phyloP scores from a whole-genome alignment of 768 basidiomycete species.

The Asterophora parasitica region DNA sequence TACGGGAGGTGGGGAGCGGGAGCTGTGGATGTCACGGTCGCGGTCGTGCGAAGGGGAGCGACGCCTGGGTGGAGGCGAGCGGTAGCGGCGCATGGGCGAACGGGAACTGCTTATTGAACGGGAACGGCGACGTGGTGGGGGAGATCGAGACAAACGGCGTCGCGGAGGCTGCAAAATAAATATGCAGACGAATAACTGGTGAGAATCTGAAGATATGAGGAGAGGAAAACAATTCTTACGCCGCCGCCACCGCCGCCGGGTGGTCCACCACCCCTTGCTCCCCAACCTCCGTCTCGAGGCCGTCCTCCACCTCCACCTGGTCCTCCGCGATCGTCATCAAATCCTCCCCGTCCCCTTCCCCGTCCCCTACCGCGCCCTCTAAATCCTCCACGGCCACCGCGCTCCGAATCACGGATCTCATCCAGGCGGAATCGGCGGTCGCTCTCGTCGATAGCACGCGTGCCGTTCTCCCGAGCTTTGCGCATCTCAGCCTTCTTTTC shows the following conservation, averaged over 20 bases:
- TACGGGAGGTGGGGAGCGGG: conserved; percentile 35
- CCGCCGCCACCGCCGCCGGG: conserved; percentile 30
- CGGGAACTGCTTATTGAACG: conserved; percentile 35
- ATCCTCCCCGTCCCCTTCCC: conserved; percentile 44
- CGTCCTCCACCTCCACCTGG: too few species aligned
- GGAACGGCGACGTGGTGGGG: conserved; percentile 46
- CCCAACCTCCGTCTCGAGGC: conserved; percentile 69
- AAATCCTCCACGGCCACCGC: conserved; percentile 42
- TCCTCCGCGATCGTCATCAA: conserved; percentile 44
- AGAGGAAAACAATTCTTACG: conserved; percentile 22
- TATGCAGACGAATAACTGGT: not conserved
- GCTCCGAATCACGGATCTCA: conserved; percentile 61
- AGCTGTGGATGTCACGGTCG: conserved; percentile 25
- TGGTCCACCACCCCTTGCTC: conserved; percentile 54
- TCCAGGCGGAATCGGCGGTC: conserved; percentile 66
- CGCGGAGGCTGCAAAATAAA: conserved; percentile 33
- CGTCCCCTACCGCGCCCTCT: conserved; percentile 58
- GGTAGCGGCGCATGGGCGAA: conserved; percentile 35
- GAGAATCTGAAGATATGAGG: conserved; percentile 5
- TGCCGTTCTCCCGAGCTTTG: conserved; percentile 58
- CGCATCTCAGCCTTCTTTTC: conserved; percentile 91
- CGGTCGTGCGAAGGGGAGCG: conserved; percentile 31
- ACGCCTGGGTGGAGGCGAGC: conserved; percentile 41
- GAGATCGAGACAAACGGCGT: conserved; percentile 44
- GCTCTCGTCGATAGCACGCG: conserved; percentile 61